These are phyloP conservation scores for Symbiodinium natans DNA, from an alignment of 73 alveolate species.

Conservation along the genomic window DNA sequence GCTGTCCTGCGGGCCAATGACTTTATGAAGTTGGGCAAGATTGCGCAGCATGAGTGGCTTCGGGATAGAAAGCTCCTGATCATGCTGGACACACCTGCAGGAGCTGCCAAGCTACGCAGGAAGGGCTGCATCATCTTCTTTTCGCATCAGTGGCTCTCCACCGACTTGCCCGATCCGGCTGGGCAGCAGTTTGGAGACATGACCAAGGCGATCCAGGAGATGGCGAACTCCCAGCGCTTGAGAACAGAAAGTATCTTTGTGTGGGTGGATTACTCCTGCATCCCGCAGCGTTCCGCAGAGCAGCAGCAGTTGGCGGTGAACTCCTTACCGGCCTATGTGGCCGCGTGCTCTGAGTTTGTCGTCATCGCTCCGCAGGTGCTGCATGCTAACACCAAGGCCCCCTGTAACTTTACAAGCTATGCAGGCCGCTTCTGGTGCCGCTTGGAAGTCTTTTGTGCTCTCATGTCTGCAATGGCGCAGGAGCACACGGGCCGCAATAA, in stretches of 20 bases:
- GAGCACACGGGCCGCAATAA: not conserved
- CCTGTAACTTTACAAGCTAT: slow-evolving; percentile 29
- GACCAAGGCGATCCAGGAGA: slow-evolving; percentile 9
- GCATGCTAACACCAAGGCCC: not conserved
- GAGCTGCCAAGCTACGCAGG: slow-evolving; percentile 14
- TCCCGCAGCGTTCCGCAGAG: slow-evolving; percentile 32
- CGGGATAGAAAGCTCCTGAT: slow-evolving; percentile 15
- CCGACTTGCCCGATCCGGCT: slow-evolving; percentile 19
- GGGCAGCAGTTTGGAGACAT: slow-evolving; percentile 29
- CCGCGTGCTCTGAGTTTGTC: slow-evolving; percentile 48
- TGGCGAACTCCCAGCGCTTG: not conserved
- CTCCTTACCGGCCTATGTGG: slow-evolving; percentile 49
- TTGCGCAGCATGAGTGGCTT: slow-evolving; percentile 19
- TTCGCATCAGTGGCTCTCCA: slow-evolving; percentile 46
- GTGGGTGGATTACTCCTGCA: slow-evolving; percentile 46
- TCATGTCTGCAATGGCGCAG: slow-evolving; percentile 30
- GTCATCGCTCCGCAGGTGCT: slow-evolving; percentile 17
- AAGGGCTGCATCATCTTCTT: slow-evolving; percentile 51
- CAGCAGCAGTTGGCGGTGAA: slow-evolving; percentile 61
- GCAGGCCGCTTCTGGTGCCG: slow-evolving; percentile 70
- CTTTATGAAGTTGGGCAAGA: slow-evolving; percentile 2
- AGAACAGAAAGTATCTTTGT: not conserved
- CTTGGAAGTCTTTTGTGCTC: slow-evolving; percentile 48
- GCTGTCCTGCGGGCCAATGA: slow-evolving; percentile 17
- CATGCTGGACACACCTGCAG: slow-evolving; percentile 36